Base-by-base conservation (phyloP, 768 basidiomycete species). In the Tylopilus felleus region DNA sequence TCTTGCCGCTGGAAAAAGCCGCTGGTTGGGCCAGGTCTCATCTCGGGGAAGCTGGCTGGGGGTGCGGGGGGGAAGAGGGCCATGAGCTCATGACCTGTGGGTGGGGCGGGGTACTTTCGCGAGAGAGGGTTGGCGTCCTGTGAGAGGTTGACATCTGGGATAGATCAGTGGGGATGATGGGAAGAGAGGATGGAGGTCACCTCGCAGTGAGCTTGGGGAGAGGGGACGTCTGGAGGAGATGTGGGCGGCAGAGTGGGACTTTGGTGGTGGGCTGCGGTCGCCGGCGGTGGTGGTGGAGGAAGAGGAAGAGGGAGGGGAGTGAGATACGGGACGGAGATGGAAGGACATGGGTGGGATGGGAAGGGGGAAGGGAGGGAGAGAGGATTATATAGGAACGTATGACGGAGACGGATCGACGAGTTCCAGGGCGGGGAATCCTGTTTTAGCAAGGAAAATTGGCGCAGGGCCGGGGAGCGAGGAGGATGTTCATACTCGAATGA, bases 71-170 rank as follows among this genome's bases (percentile, higher is more conserved):
- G 89, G 65, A 90, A 91, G 74, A 91, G 80, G 14, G 86, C 86
- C 89, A 91, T 91, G 61, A 91, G 79, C 60, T 91, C 87, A 60
- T 91, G 88, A 2, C 88, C 88, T 0, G 86, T 88, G 5, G 87
- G 85, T 1, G 89, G 89, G 1, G 85, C 80, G 17, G 88, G 88
- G 65, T 82, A 88, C 58, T 83, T 84, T 53, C 84, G 75, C 3
- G 78, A 71, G 4, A 72, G 66, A 54, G 76, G 72, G 59, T 78
- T 79, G 51, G 76, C 73, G 38, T 77, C 73, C 53, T 80, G 79
- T 0, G 79, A 73, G 46, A 88, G 77, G 65, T 88, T 85, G 60
- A 89, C 74, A 67, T 89, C 86, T 87, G 63, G 12, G 60, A 38
- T 35, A 12, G 55, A 44, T 69, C 45, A 69, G 60, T 8, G 51